Evolutionary conservation across 768 basidiomycete genomes (phyloP).

Genomic region (Daedaleopsis nitida): DNA sequence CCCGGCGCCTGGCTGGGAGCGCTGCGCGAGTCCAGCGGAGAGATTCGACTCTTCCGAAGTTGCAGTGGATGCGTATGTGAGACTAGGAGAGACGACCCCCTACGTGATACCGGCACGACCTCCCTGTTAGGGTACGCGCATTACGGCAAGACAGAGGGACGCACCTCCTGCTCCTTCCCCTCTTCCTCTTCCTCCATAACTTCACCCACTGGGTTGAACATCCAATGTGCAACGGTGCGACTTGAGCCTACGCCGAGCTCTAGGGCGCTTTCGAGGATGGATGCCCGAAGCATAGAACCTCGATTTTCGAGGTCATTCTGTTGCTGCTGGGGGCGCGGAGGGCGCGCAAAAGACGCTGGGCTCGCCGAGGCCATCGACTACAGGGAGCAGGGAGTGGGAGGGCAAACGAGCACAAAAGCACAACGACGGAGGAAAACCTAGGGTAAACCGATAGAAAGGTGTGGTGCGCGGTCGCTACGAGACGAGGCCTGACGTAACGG

Average conservation of each 20-base stretch:
- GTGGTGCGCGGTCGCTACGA: conserved; percentile 1
- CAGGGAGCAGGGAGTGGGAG: not conserved
- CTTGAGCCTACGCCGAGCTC: conserved; percentile 65
- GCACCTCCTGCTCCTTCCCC: conserved; percentile 43
- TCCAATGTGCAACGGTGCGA: conserved; percentile 66
- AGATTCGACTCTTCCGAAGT: conserved; percentile 45
- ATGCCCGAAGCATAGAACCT: conserved; percentile 65
- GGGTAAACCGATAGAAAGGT: not conserved
- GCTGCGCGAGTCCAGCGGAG: conserved; percentile 23
- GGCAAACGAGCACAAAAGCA: not conserved
- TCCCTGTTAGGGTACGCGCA: not conserved
- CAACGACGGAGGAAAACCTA: not conserved
- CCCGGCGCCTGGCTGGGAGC: conserved; percentile 26
- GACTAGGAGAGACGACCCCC: conserved; percentile 32
- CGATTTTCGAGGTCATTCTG: conserved; percentile 34
- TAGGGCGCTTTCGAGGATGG: conserved; percentile 73
- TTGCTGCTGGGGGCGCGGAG: conserved; percentile 8
- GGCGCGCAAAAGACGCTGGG: conserved; percentile 14
- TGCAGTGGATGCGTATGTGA: conserved; percentile 44
- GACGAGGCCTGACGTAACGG: not conserved
- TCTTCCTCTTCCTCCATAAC: conserved; percentile 59
- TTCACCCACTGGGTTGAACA: conserved; percentile 62
- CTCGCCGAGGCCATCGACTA: conserved; percentile 8
- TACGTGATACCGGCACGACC: not conserved
- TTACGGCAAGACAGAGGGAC: conserved; percentile 7